A percentile compares a stretch with the other conserved stretches of the same genome.
Conservation (phyloP, 106 monocot species). For the Xerophyta viscosa region DNA sequence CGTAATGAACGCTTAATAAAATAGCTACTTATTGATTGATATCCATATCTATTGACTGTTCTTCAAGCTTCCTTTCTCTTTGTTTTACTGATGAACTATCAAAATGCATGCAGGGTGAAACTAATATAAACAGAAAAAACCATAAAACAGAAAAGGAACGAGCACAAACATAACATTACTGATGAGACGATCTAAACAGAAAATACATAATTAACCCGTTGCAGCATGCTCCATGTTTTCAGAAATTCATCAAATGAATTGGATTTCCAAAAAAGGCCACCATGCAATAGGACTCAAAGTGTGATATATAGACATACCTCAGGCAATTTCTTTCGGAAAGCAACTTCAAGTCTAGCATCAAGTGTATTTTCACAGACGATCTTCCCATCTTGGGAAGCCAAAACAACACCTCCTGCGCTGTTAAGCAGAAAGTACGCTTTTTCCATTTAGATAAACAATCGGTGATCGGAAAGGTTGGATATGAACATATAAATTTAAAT, state of each 20-base stretch:
- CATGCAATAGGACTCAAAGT: not conserved
- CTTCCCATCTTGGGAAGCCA: constrained; percentile 59
- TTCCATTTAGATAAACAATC: too few relatives aligned
- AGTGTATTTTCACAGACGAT: constrained; percentile 62
- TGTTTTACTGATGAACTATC: too few relatives aligned
- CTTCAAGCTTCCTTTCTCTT: too few relatives aligned
- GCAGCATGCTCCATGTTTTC: not conserved
- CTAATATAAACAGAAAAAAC: too few relatives aligned
- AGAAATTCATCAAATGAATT: not conserved
- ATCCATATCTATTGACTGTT: too few relatives aligned
- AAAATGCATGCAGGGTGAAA: too few relatives aligned
- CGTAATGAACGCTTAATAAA: too few relatives aligned
- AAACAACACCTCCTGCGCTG: constrained; percentile 57
- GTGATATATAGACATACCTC: constrained; percentile 25
- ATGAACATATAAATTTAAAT: too few relatives aligned
- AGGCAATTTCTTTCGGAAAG: constrained; percentile 50
- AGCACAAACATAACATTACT: not conserved
- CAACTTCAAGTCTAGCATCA: constrained; percentile 50
- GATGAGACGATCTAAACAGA: not conserved
- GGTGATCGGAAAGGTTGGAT: too few relatives aligned
- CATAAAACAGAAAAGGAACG: too few relatives aligned
- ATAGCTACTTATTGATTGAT: too few relatives aligned
- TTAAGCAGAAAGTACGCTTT: not conserved
- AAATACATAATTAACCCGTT: not conserved
- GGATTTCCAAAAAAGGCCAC: not conserved